Evolutionary conservation across 2,329 filamentous ascomycete species (phyloP).

Genomic region (Fusarium keratoplasticum): DNA sequence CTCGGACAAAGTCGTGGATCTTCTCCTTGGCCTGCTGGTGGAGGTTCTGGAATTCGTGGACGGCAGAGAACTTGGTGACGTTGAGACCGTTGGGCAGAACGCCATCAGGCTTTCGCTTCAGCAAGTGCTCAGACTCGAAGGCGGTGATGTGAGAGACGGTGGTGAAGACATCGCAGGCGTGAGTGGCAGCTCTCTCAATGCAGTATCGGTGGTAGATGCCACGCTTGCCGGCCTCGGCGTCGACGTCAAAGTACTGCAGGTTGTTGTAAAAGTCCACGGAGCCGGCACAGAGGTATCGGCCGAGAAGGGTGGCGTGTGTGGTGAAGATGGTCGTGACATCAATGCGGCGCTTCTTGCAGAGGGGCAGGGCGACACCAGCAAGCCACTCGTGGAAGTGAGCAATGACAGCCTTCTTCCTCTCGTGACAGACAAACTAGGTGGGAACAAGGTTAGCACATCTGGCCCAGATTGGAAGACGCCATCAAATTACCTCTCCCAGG

Average conservation of each 20-base stretch:
- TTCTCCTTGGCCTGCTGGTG: conserved; percentile 97
- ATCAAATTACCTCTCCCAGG: conserved; percentile 81
- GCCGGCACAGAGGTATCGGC: conserved; percentile 95
- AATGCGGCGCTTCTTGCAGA: conserved; percentile 93
- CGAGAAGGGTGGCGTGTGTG: conserved; percentile 94
- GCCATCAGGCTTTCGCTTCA: conserved; percentile 97
- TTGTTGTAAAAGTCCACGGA: conserved; percentile 99
- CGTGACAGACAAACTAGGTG: conserved; percentile 87
- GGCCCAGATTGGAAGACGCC: conserved; percentile 4
- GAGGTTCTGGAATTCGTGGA: conserved; percentile 98
- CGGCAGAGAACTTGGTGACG: conserved; percentile 95
- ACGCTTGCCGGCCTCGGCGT: conserved; percentile 95
- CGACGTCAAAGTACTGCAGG: conserved; percentile 94
- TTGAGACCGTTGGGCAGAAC: conserved; percentile 97
- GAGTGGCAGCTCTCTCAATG: conserved; percentile 93
- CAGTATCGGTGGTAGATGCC: conserved; percentile 99
- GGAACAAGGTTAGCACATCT: conserved; percentile 25
- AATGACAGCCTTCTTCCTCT: conserved; percentile 91
- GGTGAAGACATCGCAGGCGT: conserved; percentile 95
- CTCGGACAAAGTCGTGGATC: conserved; percentile 97
- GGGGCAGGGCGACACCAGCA: conserved; percentile 89
- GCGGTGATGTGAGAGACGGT: conserved; percentile 99
- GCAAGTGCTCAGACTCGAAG: conserved; percentile 95
- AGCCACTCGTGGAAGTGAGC: conserved; percentile 99
- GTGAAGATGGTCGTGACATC: conserved; percentile 99